Evolutionary conservation across 148 eudicot genomes (phyloP).

Genomic region (Cornus controversa): DNA sequence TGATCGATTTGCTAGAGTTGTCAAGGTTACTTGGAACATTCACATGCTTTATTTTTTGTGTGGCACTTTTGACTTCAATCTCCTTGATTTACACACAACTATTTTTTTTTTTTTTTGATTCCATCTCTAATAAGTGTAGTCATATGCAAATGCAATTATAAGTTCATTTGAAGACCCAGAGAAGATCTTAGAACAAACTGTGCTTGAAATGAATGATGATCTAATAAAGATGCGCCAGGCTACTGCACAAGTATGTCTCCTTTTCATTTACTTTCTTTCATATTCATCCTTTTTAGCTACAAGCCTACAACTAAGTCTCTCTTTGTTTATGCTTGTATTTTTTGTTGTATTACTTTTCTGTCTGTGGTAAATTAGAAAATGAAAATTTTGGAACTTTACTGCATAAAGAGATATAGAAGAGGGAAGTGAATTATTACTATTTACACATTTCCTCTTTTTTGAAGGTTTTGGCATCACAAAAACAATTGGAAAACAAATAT

Average conservation of each 20-base stretch:
- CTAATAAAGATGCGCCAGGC: slow-evolving; percentile 96
- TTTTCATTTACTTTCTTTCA: slow-evolving; percentile 5
- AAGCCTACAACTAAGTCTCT: background rate
- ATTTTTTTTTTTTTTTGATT: slow-evolving; percentile 8
- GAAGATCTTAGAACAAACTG: slow-evolving; percentile 90
- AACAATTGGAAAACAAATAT: slow-evolving; percentile 84
- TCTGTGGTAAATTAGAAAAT: background rate
- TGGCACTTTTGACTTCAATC: background rate
- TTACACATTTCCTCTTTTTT: slow-evolving; percentile 19
- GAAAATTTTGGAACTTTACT: background rate
- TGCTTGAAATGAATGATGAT: slow-evolving; percentile 92
- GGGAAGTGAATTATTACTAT: background rate
- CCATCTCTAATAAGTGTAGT: slow-evolving; percentile 33
- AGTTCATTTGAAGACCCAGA: slow-evolving; percentile 97
- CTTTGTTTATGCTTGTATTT: background rate
- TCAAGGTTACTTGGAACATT: slow-evolving; percentile 57
- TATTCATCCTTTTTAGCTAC: background rate
- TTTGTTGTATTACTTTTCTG: background rate
- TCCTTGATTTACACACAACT: slow-evolving; percentile 2
- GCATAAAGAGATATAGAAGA: slow-evolving; percentile 11
- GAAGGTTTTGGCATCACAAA: slow-evolving; percentile 97
- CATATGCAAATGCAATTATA: slow-evolving; percentile 83
- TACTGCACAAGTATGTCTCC: slow-evolving; percentile 73
- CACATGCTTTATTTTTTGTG: slow-evolving; percentile 1
- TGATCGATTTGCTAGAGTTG: slow-evolving; percentile 93